Percentiles rank a stretch among this genome's conserved stretches.
phyloP scores from a whole-genome alignment of 441 rosid species.

The Populus hybrid region DNA sequence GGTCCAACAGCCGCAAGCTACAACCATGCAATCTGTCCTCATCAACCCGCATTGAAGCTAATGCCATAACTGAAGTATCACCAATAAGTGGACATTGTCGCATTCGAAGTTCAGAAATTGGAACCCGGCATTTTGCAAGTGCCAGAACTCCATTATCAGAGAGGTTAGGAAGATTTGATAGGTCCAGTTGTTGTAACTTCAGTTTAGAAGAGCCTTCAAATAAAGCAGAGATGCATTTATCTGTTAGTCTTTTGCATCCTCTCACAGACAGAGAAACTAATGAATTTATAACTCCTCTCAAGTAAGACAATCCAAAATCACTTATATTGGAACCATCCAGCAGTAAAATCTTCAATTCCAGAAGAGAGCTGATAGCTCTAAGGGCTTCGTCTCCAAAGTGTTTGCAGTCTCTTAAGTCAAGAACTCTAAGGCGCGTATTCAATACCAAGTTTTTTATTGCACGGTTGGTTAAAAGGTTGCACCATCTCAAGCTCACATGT shows the following conservation, averaged over 20 bases:
- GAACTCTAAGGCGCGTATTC: constrained; percentile 52
- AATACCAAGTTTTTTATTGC: constrained; percentile 57
- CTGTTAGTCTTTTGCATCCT: constrained; percentile 87
- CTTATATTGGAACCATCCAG: constrained; percentile 68
- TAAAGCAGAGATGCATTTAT: constrained; percentile 55
- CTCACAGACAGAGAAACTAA: constrained; percentile 68
- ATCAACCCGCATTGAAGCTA: constrained; percentile 76
- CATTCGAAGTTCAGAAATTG: constrained; percentile 63
- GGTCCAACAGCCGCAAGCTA: constrained; percentile 66
- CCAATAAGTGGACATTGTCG: constrained; percentile 82
- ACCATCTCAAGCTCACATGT: constrained; percentile 84
- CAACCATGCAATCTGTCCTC: constrained; percentile 70
- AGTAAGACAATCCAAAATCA: constrained; percentile 56
- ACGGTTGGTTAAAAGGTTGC: constrained; percentile 67
- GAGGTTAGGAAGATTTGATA: constrained; percentile 71
- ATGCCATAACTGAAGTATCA: constrained; percentile 77
- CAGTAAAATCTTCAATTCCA: constrained; percentile 49
- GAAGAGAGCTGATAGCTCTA: constrained; percentile 53
- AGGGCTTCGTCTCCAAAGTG: constrained; percentile 73
- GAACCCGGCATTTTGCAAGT: constrained; percentile 60
- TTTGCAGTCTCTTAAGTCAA: constrained; percentile 80
- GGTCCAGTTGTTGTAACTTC: constrained; percentile 65
- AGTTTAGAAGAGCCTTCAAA: constrained; percentile 66
- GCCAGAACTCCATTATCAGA: constrained; percentile 66
- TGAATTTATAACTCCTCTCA: constrained; percentile 50